Conservation (phyloP, 345 rosid species). For the Psidium guajava region DNA sequence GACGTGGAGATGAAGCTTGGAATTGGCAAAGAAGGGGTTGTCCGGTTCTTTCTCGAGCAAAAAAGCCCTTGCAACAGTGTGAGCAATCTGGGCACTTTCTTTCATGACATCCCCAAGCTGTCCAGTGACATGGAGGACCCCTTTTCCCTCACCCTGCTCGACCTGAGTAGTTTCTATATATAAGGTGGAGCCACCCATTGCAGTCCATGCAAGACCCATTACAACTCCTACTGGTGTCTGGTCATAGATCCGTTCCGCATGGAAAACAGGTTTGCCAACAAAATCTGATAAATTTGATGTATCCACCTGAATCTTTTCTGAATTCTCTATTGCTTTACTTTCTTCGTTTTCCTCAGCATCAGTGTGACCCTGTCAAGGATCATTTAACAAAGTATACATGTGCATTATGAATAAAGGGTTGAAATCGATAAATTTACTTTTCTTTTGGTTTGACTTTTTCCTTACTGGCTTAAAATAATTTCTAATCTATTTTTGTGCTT, state of each 20-base stretch:
- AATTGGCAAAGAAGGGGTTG: constrained; percentile 61
- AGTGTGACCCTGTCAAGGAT: constrained; percentile 24
- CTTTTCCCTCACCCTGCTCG: constrained; percentile 91
- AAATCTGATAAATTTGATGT: constrained; percentile 57
- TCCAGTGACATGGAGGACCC: constrained; percentile 69
- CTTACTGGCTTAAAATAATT: neutral
- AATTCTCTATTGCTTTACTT: constrained; percentile 15
- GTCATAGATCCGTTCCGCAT: constrained; percentile 85
- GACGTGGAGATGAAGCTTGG: constrained; percentile 96
- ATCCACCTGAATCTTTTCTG: constrained; percentile 60
- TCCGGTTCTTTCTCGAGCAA: constrained; percentile 58
- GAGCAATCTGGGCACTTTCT: constrained; percentile 95
- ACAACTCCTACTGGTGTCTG: constrained; percentile 92
- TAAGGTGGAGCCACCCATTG: constrained; percentile 99
- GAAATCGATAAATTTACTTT: neutral
- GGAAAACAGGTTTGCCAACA: constrained; percentile 95
- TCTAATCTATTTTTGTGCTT: neutral
- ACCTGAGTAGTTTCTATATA: constrained; percentile 82
- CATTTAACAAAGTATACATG: neutral
- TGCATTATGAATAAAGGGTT: neutral
- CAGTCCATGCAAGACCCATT: constrained; percentile 99
- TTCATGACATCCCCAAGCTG: constrained; percentile 99
- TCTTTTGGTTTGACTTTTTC: neutral
- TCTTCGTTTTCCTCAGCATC: constrained; percentile 23
- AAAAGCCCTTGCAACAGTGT: constrained; percentile 74